These are phyloP conservation scores for Acanthamoeba sp. DNA, from an alignment of 208 protist genomes.

Conservation along the genomic window DNA sequence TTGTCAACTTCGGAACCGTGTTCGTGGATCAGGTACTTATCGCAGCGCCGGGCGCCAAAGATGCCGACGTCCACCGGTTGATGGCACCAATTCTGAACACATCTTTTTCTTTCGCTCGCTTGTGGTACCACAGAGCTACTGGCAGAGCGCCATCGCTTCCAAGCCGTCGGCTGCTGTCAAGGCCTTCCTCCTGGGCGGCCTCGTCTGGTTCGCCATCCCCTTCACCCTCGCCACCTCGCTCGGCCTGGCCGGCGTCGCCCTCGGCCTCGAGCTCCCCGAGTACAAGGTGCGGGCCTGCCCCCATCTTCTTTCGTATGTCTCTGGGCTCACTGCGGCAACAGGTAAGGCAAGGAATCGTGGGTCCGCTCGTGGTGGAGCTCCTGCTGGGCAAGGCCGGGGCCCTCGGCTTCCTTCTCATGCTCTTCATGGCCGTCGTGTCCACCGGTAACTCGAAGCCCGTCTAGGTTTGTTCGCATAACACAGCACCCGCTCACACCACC, in stretches of 20 bases:
- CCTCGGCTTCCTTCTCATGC: conserved; percentile 76
- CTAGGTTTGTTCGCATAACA: too few relatives aligned
- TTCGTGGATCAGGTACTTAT: conserved; percentile 83
- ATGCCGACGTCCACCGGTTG: too few relatives aligned
- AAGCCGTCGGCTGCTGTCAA: conserved; percentile 67
- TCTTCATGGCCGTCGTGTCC: conserved; percentile 85
- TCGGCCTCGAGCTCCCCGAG: conserved; percentile 60
- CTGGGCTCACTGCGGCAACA: background rate
- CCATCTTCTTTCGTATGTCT: background rate
- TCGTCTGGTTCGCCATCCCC: conserved; percentile 86
- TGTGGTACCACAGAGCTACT: conserved; percentile 82
- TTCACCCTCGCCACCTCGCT: conserved; percentile 83
- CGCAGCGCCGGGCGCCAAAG: too few relatives aligned
- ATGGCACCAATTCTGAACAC: too few relatives aligned
- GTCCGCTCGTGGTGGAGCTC: conserved; percentile 66
- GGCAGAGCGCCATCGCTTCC: conserved; percentile 83
- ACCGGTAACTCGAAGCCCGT: conserved; percentile 5
- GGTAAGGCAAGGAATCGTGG: conserved; percentile 57
- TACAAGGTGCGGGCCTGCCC: conserved; percentile 40
- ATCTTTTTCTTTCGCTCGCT: too few relatives aligned
- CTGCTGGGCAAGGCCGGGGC: conserved; percentile 78
- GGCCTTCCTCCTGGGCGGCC: conserved; percentile 82
- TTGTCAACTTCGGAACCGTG: conserved; percentile 83
- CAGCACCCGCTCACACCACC: too few relatives aligned
- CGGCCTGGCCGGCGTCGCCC: conserved; percentile 73